These are phyloP conservation scores for Eremomyces bilateralis DNA, from an alignment of 495 filamentous ascomycete genomes.

Conservation along the genomic window DNA sequence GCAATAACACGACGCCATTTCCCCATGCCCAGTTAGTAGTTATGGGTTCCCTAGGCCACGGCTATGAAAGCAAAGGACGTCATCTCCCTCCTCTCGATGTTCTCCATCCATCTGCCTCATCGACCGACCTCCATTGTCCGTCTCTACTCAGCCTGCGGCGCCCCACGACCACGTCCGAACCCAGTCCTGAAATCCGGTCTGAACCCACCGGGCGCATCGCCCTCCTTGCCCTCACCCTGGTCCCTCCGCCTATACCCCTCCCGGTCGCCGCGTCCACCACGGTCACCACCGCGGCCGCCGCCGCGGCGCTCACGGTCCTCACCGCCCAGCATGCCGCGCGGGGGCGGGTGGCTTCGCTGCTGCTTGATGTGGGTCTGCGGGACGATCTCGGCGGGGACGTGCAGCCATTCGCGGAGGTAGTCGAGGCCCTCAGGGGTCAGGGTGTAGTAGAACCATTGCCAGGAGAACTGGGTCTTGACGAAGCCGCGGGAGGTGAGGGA, in stretches of 20 bases:
- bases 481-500: conserved; percentile 93
- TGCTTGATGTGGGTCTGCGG: conserved; percentile 99
- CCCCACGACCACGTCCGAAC: conserved; percentile 75
- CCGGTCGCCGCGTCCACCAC: conserved; percentile 51
- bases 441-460: conserved; percentile 99
- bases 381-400: conserved; percentile 98
- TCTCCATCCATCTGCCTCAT: too few relatives aligned
- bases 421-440: conserved; percentile 97
- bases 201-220: conserved; percentile 85
- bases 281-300: conserved; percentile 39
- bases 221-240: conserved; percentile 81
- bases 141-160: conserved; percentile 16
- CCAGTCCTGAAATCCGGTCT: conserved; percentile 52
- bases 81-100: too few relatives aligned
- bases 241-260: conserved; percentile 85
- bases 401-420: conserved; percentile 99
- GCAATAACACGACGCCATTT: too few relatives aligned
- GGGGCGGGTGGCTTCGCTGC: conserved; percentile 94
- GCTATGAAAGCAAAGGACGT: too few relatives aligned
- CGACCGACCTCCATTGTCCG: too few relatives aligned
- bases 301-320: conserved; percentile 62
- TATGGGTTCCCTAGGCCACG: too few relatives aligned
- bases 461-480: conserved; percentile 99
- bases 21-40: too few relatives aligned
- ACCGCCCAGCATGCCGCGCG: conserved; percentile 93